Conservation (phyloP, 768 basidiomycete genomes). For the Tricholoma hemisulphureum region DNA sequence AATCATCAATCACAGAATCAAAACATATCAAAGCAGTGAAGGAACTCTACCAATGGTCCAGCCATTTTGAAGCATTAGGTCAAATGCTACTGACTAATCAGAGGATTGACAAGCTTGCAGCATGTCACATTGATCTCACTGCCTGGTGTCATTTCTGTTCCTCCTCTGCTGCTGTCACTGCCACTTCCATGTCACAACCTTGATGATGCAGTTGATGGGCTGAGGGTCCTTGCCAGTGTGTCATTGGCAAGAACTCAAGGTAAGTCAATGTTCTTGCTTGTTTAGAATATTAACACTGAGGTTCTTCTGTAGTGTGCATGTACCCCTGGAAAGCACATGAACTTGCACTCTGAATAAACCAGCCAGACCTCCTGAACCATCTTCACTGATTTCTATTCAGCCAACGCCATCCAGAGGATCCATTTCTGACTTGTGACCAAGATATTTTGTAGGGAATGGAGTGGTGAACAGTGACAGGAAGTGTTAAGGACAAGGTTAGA, state of each 20-base stretch:
- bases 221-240: not conserved
- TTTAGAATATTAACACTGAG: not conserved
- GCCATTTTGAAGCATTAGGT: constrained; percentile 13
- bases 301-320: not conserved
- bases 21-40: too few species aligned
- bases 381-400: constrained; percentile 15
- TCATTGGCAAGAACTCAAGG: constrained; percentile 1
- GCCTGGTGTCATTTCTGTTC: too few species aligned
- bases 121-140: constrained; percentile 5
- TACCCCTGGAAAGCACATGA: not conserved
- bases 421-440: not conserved
- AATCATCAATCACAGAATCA: constrained; percentile 2
- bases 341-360: not conserved
- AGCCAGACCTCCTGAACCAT: constrained; percentile 9
- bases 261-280: not conserved
- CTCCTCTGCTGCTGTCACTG: not conserved
- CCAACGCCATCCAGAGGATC: constrained; percentile 8
- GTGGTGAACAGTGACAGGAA: too few species aligned
- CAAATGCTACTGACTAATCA: constrained; percentile 20
- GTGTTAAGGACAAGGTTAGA: too few species aligned
- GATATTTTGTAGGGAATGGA: too few species aligned
- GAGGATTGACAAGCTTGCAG: constrained; percentile 8
- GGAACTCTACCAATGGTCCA: constrained; percentile 19
- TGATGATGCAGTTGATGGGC: not conserved
- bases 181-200: not conserved